Evolutionary conservation across 2,329 filamentous ascomycete species (phyloP).

Genomic region (Fusarium mexicanum): DNA sequence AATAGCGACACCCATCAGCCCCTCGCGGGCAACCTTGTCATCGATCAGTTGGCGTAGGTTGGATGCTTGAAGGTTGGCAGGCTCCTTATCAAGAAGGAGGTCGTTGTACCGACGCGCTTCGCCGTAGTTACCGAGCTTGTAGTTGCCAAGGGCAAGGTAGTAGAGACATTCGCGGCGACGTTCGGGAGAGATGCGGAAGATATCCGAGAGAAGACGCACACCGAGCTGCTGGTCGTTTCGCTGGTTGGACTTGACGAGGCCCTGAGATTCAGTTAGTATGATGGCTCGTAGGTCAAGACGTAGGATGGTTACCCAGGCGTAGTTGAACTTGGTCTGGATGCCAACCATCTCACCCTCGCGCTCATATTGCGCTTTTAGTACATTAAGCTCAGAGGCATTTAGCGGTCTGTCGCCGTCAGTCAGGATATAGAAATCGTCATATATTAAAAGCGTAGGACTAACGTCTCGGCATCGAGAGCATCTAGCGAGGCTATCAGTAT

Average conservation of each 20-base stretch:
- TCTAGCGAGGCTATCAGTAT: constrained; percentile 63
- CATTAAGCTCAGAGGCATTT: constrained; percentile 90
- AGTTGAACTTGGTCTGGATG: constrained; percentile 99
- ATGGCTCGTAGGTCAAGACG: neutral
- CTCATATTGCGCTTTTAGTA: constrained; percentile 92
- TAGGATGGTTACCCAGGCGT: constrained; percentile 79
- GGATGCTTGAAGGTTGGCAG: constrained; percentile 86
- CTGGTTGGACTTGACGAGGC: constrained; percentile 89
- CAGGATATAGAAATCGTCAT: constrained; percentile 2
- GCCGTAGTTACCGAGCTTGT: constrained; percentile 97
- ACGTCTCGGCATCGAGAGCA: constrained; percentile 97
- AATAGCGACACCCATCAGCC: constrained; percentile 92
- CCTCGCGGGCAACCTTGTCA: constrained; percentile 95
- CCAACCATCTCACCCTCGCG: constrained; percentile 98
- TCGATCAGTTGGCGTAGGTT: constrained; percentile 91
- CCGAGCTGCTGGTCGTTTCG: constrained; percentile 93
- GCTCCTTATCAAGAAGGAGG: constrained; percentile 88
- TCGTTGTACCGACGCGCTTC: constrained; percentile 97
- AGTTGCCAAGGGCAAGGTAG: constrained; percentile 96
- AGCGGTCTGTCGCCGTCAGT: constrained; percentile 70
- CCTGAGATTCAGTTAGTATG: constrained; percentile 54
- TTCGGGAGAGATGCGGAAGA: constrained; percentile 93
- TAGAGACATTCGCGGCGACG: constrained; percentile 97
- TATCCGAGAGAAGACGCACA: constrained; percentile 92
- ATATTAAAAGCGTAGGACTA: constrained; percentile 43